Evolutionary conservation across 345 rosid species (phyloP).

Genomic region (Salix dunnii): DNA sequence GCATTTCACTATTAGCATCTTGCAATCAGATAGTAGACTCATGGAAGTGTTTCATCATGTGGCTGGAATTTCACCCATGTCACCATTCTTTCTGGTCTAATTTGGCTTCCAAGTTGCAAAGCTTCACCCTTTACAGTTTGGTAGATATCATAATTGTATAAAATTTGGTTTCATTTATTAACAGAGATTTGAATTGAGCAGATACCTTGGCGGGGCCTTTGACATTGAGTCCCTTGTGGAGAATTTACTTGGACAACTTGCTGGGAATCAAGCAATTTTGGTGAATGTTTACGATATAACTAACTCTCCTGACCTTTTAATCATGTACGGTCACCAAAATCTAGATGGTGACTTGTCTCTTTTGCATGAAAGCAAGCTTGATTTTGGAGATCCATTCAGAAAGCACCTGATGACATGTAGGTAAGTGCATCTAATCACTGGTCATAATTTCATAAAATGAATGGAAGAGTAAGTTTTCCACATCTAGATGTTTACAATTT

Average conservation of each 20-base stretch:
- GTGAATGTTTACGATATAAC: slow-evolving; percentile 92
- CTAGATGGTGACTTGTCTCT: slow-evolving; percentile 79
- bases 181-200: slow-evolving; percentile 27
- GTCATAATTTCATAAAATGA: not conserved
- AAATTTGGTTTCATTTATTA: not conserved
- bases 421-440: slow-evolving; percentile 33
- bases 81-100: not conserved
- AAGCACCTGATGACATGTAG: slow-evolving; percentile 92
- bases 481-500: slow-evolving; percentile 11
- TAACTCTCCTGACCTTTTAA: slow-evolving; percentile 70
- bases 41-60: not conserved
- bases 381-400: slow-evolving; percentile 95
- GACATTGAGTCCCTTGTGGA: slow-evolving; percentile 99
- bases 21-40: not conserved
- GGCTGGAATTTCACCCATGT: not conserved
- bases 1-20: not conserved
- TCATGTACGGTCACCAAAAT: slow-evolving; percentile 84
- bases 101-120: not conserved
- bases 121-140: not conserved
- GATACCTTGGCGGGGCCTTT: slow-evolving; percentile 98
- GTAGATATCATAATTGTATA: not conserved
- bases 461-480: slow-evolving; percentile 1
- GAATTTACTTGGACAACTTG: slow-evolving; percentile 94
- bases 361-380: slow-evolving; percentile 72
- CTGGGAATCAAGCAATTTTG: slow-evolving; percentile 86